Evolutionary conservation across 805 yeast genomes (phyloP).

Genomic region (Teunomyces pallodes): DNA sequence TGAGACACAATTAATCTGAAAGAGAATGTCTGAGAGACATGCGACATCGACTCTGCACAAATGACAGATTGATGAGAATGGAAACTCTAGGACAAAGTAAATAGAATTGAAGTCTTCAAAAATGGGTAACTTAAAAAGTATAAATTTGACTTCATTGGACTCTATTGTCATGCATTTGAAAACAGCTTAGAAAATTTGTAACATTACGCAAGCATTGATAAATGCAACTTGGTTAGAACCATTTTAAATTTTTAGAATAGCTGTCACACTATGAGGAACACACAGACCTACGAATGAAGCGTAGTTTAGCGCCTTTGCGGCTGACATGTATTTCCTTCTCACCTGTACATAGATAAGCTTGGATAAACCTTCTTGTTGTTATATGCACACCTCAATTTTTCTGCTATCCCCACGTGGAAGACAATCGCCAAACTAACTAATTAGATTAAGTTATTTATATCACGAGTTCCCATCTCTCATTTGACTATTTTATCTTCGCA

Average conservation of each 20-base stretch:
- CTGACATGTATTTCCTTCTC: not conserved
- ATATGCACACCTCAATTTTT: not conserved
- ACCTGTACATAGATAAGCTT: not conserved
- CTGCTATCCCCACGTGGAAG: slow-evolving; percentile 2
- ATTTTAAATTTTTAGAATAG: too few species aligned
- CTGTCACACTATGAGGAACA: too few species aligned
- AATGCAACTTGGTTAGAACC: too few species aligned
- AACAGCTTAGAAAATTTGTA: not conserved
- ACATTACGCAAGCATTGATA: too few species aligned
- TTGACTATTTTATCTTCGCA: not conserved
- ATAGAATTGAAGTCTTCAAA: not conserved
- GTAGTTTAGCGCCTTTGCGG: not conserved
- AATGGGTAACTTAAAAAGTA: not conserved
- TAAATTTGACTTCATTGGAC: not conserved
- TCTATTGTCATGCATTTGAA: not conserved
- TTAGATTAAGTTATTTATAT: slow-evolving; percentile 1
- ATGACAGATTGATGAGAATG: too few species aligned
- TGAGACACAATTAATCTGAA: too few species aligned
- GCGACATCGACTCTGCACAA: not conserved
- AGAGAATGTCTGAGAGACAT: not conserved
- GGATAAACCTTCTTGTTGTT: not conserved
- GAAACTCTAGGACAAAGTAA: not conserved
- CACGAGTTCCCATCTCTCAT: not conserved
- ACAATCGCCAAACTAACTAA: not conserved
- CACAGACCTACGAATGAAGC: too few species aligned